Evolutionary conservation across 2,329 filamentous ascomycete species (phyloP).

Genomic region (Colletotrichum tabaci): DNA sequence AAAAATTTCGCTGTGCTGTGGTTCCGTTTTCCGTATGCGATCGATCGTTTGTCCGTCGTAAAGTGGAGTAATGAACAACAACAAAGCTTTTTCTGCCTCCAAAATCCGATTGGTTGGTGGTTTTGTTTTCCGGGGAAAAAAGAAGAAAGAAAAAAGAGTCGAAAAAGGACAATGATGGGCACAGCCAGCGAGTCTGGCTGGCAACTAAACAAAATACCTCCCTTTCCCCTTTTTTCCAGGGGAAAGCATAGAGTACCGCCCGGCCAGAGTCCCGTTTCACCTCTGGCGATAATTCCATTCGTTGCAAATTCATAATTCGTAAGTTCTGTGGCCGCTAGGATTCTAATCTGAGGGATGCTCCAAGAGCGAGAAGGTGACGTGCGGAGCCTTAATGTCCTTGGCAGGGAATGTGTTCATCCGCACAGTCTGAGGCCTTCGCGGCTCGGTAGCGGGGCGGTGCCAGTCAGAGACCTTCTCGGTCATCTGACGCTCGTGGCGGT

Average conservation of each 20-base stretch:
- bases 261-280: slow-evolving; percentile 43
- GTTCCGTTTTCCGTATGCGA: slow-evolving; percentile 28
- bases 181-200: slow-evolving; percentile 11
- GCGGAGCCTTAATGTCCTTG: slow-evolving; percentile 38
- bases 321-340: slow-evolving; percentile 20
- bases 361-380: slow-evolving; percentile 40
- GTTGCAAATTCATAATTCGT: slow-evolving; percentile 41
- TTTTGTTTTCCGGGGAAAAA: slow-evolving; percentile 32
- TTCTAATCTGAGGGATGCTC: slow-evolving; percentile 25
- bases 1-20: slow-evolving; percentile 24
- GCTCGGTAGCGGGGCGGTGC: slow-evolving; percentile 28
- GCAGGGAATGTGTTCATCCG: slow-evolving; percentile 37
- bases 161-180: slow-evolving; percentile 16
- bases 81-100: slow-evolving; percentile 27
- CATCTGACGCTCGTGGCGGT: slow-evolving; percentile 60
- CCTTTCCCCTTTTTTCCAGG: slow-evolving; percentile 5
- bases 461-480: slow-evolving; percentile 45
- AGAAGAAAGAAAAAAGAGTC: slow-evolving; percentile 9
- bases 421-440: slow-evolving; percentile 39
- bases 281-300: slow-evolving; percentile 38
- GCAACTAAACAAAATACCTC: slow-evolving; percentile 24
- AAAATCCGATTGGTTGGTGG: slow-evolving; percentile 30
- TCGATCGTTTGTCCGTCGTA: slow-evolving; percentile 27
- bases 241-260: slow-evolving; percentile 17
- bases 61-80: slow-evolving; percentile 22